A percentile compares a stretch with the other conserved stretches of the same genome.
These are phyloP conservation scores for Phytophthora constricta DNA, from an alignment of 352 stramenopile species.

Conservation along the genomic window DNA sequence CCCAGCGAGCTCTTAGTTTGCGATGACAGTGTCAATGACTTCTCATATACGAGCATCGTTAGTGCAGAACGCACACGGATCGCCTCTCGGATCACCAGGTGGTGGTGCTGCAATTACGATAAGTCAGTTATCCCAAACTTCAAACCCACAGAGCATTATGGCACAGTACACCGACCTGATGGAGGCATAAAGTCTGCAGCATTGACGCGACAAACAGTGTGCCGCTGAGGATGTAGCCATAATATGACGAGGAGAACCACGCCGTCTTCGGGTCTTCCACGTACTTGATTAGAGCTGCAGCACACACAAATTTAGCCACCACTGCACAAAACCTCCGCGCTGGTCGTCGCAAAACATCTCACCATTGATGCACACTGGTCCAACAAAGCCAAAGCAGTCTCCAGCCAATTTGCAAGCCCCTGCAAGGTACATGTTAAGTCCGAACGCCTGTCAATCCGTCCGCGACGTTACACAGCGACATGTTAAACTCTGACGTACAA, in stretches of 20 bases:
- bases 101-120: constrained; percentile 42
- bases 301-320: not conserved
- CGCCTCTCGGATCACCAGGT: constrained; percentile 69
- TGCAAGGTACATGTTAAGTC: constrained; percentile 89
- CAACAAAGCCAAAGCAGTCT: constrained; percentile 92
- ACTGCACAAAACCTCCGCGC: not conserved
- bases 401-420: constrained; percentile 93
- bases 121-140: too few species aligned
- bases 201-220: constrained; percentile 53
- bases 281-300: constrained; percentile 62
- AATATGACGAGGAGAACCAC: constrained; percentile 52
- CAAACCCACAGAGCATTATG: too few species aligned
- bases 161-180: constrained; percentile 45
- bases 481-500: not conserved
- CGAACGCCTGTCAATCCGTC: constrained; percentile 67
- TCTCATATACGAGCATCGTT: constrained; percentile 72
- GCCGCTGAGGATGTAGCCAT: constrained; percentile 63
- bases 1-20: constrained; percentile 62
- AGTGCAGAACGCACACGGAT: constrained; percentile 69
- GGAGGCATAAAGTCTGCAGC: constrained; percentile 64
- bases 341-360: not conserved
- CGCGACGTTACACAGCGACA: not conserved
- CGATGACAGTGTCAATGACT: constrained; percentile 60
- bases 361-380: constrained; percentile 45
- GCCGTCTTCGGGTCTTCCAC: constrained; percentile 57